These are phyloP conservation scores for Acacia confusa DNA, from an alignment of 306 rosid genomes.

Conservation along the genomic window DNA sequence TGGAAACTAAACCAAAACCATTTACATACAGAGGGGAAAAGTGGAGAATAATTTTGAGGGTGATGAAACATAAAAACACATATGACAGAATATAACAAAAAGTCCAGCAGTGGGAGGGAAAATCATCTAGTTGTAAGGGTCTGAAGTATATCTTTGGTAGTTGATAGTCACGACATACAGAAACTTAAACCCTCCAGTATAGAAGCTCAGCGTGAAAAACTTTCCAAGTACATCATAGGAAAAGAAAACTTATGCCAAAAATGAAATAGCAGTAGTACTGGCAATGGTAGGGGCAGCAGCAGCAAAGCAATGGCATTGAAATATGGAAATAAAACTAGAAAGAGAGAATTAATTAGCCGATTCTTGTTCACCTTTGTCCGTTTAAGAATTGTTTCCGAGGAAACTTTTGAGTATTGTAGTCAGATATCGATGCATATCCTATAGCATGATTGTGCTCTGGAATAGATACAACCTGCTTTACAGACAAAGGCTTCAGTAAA, in stretches of 20 bases:
- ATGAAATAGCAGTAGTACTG: background rate
- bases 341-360: slow-evolving; percentile 18
- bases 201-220: too few relatives aligned
- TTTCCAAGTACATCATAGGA: background rate
- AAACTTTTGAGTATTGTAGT: slow-evolving; percentile 76
- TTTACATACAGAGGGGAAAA: too few relatives aligned
- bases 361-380: slow-evolving; percentile 75
- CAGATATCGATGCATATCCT: slow-evolving; percentile 76
- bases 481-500: slow-evolving; percentile 30
- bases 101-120: too few relatives aligned
- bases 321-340: slow-evolving; percentile 11
- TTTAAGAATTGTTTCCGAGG: slow-evolving; percentile 54
- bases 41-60: too few relatives aligned
- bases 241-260: background rate
- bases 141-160: too few relatives aligned
- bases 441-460: slow-evolving; percentile 65
- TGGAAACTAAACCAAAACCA: too few relatives aligned
- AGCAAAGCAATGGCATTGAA: background rate
- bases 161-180: too few relatives aligned
- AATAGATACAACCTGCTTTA: slow-evolving; percentile 73
- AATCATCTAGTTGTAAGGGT: too few relatives aligned
- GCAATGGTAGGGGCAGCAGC: background rate
- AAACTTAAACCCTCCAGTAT: too few relatives aligned
- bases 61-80: too few relatives aligned
- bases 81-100: too few relatives aligned